phyloP scores from a whole-genome alignment of 768 basidiomycete genomes.

The Asterophora parasitica region DNA sequence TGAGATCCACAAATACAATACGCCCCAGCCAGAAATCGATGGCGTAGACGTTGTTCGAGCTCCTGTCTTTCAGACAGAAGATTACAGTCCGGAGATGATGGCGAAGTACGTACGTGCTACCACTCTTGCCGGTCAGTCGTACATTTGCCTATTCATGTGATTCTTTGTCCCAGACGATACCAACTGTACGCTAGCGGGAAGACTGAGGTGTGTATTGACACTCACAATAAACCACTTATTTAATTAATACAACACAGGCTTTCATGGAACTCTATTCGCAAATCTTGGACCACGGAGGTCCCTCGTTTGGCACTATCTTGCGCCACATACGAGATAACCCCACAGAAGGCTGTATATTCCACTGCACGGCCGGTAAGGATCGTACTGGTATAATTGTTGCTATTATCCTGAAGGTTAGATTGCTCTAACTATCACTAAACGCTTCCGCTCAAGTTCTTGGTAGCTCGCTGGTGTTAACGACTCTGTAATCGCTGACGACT shows the following conservation, averaged over 20 bases:
- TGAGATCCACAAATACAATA: slow-evolving; percentile 70
- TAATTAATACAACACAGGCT: slow-evolving; percentile 38
- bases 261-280: slow-evolving; percentile 80
- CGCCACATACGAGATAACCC: slow-evolving; percentile 71
- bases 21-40: slow-evolving; percentile 58
- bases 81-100: slow-evolving; percentile 82
- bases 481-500: slow-evolving; percentile 63
- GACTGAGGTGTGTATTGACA: slow-evolving; percentile 49
- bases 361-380: slow-evolving; percentile 86
- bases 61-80: slow-evolving; percentile 68
- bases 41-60: slow-evolving; percentile 55
- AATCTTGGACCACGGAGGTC: slow-evolving; percentile 70
- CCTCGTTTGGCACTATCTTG: slow-evolving; percentile 65
- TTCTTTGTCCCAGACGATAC: slow-evolving; percentile 45
- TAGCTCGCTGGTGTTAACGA: slow-evolving; percentile 74
- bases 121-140: slow-evolving; percentile 12
- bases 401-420: slow-evolving; percentile 58
- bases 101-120: slow-evolving; percentile 64
- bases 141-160: slow-evolving; percentile 19
- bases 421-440: background rate
- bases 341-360: slow-evolving; percentile 60
- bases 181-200: slow-evolving; percentile 76
- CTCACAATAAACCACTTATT: background rate
- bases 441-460: background rate
- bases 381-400: slow-evolving; percentile 76